A percentile compares a stretch with the other conserved stretches of the same genome.
phyloP scores from a whole-genome alignment of 257 asterid species.

The Solanum gracilifrons region DNA sequence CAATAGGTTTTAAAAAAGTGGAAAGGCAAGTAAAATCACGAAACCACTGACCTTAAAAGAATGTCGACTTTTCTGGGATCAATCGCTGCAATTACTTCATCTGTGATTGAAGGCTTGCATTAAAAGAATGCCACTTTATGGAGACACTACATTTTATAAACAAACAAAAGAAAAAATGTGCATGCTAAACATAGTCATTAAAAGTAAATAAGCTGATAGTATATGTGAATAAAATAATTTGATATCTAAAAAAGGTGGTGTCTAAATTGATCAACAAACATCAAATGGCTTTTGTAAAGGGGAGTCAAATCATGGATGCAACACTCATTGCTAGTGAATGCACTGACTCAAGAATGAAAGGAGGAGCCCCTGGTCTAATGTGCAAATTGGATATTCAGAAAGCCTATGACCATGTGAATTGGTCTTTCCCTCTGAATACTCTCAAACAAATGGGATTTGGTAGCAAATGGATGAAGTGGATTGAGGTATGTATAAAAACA shows the following conservation, averaged over 20 bases:
- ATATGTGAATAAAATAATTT: background rate
- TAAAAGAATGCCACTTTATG: constrained; percentile 3
- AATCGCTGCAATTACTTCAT: constrained; percentile 73
- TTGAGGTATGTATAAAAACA: too few relatives aligned
- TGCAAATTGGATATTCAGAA: too few relatives aligned
- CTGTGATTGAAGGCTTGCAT: constrained; percentile 32
- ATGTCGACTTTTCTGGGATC: constrained; percentile 90
- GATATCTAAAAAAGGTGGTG: background rate
- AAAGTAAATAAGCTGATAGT: background rate
- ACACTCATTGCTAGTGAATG: too few relatives aligned
- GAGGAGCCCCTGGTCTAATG: too few relatives aligned
- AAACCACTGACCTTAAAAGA: constrained; percentile 60
- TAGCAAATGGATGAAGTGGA: too few relatives aligned
- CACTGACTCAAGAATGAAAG: too few relatives aligned
- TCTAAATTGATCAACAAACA: too few relatives aligned
- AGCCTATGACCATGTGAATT: too few relatives aligned
- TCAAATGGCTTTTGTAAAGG: too few relatives aligned
- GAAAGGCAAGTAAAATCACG: background rate
- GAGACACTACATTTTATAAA: background rate
- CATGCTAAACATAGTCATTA: background rate
- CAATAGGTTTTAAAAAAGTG: background rate
- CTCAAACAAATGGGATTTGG: too few relatives aligned
- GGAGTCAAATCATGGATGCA: too few relatives aligned
- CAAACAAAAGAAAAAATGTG: background rate
- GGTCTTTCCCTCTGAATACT: too few relatives aligned